Conservation (phyloP, 1,284 basidiomycete genomes). For the Neolentinus lepideus region DNA sequence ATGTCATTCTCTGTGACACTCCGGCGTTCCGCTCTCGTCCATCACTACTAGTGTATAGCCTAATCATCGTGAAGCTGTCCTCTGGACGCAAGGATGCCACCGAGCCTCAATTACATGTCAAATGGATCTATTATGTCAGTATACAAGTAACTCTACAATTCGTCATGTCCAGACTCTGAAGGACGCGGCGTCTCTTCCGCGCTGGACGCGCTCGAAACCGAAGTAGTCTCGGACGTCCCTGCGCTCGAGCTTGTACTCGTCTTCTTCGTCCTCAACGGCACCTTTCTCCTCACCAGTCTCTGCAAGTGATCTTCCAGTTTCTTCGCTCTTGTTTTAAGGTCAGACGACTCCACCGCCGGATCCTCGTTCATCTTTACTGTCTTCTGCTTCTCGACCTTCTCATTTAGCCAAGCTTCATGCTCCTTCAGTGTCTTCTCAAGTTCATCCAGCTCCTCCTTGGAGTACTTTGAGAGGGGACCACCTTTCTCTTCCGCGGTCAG, state of each 20-base stretch:
- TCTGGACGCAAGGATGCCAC: neutral
- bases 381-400: conserved; percentile 77
- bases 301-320: conserved; percentile 70
- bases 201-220: conserved; percentile 4
- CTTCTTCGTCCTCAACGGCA: conserved; percentile 48
- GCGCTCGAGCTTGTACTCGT: conserved; percentile 22
- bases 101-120: too few relatives aligned
- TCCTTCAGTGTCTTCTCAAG: conserved; percentile 72
- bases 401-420: conserved; percentile 75
- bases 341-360: conserved; percentile 73
- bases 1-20: too few relatives aligned
- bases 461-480: conserved; percentile 70
- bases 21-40: too few relatives aligned
- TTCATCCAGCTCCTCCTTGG: conserved; percentile 69
- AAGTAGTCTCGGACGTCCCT: conserved; percentile 30
- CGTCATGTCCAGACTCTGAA: conserved; percentile 15
- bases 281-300: conserved; percentile 59
- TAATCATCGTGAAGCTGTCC: neutral
- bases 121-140: neutral
- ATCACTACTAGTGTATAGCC: too few relatives aligned
- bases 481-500: conserved; percentile 51
- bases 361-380: conserved; percentile 65
- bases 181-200: neutral
- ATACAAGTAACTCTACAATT: conserved; percentile 16
- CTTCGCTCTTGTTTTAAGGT: conserved; percentile 79